Evolutionary conservation across 495 filamentous ascomycete genomes (phyloP).

Genomic region (Bryoglossum gracile): DNA sequence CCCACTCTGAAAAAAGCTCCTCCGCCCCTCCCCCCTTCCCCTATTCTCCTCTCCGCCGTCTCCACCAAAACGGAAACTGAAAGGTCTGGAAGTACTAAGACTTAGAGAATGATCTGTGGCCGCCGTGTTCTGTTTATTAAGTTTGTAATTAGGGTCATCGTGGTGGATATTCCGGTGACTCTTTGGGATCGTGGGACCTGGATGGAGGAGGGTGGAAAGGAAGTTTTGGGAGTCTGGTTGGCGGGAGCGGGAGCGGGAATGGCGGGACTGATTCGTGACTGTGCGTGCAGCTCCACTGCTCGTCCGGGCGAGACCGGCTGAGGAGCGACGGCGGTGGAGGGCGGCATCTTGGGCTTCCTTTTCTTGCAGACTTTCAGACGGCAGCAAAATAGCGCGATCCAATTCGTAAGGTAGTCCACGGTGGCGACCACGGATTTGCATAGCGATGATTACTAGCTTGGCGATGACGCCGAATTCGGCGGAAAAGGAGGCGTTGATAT

Average conservation of each 20-base stretch:
- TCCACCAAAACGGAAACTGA: not conserved
- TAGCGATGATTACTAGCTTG: constrained; percentile 89
- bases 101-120: not conserved
- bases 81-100: not conserved
- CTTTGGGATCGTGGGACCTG: constrained; percentile 23
- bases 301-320: not conserved
- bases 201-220: constrained; percentile 17
- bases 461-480: constrained; percentile 69
- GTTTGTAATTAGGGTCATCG: not conserved
- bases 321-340: constrained; percentile 5
- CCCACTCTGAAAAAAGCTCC: constrained; percentile 16
- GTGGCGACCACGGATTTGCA: constrained; percentile 89
- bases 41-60: not conserved
- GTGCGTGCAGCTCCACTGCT: constrained; percentile 5
- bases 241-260: not conserved
- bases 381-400: constrained; percentile 81
- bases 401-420: constrained; percentile 88
- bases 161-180: constrained; percentile 2
- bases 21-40: constrained; percentile 10
- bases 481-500: constrained; percentile 68
- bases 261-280: no score
- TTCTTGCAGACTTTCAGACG: constrained; percentile 64
- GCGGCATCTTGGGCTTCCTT: constrained; percentile 15
- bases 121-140: constrained; percentile 11
- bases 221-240: constrained; percentile 10